These are phyloP conservation scores for Trametes meyenii DNA, from an alignment of 768 basidiomycete genomes.

Conservation along the genomic window DNA sequence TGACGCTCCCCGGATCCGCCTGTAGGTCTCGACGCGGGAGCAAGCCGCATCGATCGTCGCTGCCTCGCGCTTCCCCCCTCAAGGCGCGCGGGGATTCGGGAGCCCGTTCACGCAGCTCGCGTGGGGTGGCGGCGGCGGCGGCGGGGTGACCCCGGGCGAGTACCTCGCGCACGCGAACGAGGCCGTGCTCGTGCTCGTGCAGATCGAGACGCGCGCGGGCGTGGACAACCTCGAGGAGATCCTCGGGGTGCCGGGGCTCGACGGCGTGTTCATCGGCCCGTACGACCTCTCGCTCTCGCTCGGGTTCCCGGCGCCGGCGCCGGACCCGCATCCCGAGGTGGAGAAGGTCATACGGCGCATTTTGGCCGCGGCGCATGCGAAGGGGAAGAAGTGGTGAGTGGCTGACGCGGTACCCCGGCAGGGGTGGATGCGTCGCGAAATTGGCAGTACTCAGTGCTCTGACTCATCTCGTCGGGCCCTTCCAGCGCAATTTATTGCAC, in stretches of 20 bases:
- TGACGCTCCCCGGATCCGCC: neutral
- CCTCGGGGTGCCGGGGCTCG: constrained; percentile 43
- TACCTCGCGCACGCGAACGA: constrained; percentile 55
- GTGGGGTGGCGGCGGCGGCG: constrained; percentile 55
- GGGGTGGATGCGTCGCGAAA: neutral
- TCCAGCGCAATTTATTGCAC: constrained; percentile 52
- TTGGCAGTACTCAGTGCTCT: neutral
- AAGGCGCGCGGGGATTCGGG: constrained; percentile 65
- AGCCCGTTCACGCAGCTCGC: constrained; percentile 60
- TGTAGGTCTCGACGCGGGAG: constrained; percentile 57
- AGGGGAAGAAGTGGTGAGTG: constrained; percentile 66
- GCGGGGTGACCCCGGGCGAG: constrained; percentile 44
- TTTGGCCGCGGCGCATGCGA: constrained; percentile 49
- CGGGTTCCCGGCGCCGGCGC: constrained; percentile 61
- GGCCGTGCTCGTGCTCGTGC: constrained; percentile 39
- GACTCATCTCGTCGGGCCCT: neutral
- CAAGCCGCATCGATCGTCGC: constrained; percentile 59
- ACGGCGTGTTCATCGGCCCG: constrained; percentile 65
- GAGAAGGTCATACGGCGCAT: constrained; percentile 62
- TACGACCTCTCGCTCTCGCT: constrained; percentile 68
- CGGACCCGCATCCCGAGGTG: constrained; percentile 65
- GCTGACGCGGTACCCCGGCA: neutral
- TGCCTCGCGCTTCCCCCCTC: constrained; percentile 64
- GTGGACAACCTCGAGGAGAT: constrained; percentile 46
- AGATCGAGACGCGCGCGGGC: constrained; percentile 47